Percentiles rank a stretch among this genome's conserved stretches.
Evolutionary conservation across 2,329 filamentous ascomycete genomes (phyloP).

Genomic region (Neonectria faginata): DNA sequence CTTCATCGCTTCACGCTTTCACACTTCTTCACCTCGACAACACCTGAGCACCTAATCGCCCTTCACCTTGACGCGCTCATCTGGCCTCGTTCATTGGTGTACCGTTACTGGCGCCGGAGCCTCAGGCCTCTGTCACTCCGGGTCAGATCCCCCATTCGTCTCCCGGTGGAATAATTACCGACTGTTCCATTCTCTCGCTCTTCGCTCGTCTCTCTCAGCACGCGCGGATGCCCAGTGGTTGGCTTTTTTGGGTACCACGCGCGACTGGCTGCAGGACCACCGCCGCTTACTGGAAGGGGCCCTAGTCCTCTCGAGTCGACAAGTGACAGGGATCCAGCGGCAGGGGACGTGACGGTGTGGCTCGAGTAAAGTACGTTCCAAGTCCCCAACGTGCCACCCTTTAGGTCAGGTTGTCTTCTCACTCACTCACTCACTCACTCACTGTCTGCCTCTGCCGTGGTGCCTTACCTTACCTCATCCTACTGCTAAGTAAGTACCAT

Average conservation of each 20-base stretch:
- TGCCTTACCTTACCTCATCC: no score
- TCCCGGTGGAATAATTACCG: not conserved
- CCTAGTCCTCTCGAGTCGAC: constrained; percentile 24
- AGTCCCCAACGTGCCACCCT: not conserved
- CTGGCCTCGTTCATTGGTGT: not conserved
- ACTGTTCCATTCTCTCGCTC: not conserved
- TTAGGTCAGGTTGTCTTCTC: not conserved
- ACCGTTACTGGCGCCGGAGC: not conserved
- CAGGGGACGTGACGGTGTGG: constrained; percentile 16
- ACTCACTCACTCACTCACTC: not conserved
- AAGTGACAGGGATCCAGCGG: constrained; percentile 21
- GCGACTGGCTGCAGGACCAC: constrained; percentile 23
- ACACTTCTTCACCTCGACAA: constrained; percentile 3
- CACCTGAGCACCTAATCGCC: not conserved
- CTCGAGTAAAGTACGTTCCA: constrained; percentile 8
- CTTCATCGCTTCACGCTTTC: constrained; percentile 13
- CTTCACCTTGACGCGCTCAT: not conserved
- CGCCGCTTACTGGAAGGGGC: constrained; percentile 21
- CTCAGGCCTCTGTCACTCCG: not conserved
- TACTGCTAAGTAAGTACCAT: not conserved
- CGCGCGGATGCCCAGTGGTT: constrained; percentile 19
- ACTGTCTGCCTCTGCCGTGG: no score
- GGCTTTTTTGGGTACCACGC: constrained; percentile 24
- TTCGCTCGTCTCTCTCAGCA: constrained; percentile 1
- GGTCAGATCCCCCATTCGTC: not conserved